A percentile compares a stretch with the other conserved stretches of the same genome.
Evolutionary conservation across 2,329 filamentous ascomycete species (phyloP).

Genomic region (Penicillium polonicum): DNA sequence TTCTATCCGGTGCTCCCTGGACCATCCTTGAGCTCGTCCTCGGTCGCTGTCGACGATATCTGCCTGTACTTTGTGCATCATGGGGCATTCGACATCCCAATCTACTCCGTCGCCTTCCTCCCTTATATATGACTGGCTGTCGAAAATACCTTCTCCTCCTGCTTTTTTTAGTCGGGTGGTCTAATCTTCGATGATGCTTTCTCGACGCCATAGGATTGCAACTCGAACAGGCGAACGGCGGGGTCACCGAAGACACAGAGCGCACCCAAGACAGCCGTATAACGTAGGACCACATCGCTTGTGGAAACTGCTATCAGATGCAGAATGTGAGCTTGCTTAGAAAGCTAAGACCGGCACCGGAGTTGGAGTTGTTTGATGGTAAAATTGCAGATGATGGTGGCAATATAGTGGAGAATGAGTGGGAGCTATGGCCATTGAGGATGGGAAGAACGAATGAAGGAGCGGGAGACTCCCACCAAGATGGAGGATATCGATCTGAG

Average conservation of each 20-base stretch:
- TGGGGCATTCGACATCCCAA: background rate
- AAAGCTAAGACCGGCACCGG: too few species aligned
- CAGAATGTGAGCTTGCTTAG: background rate
- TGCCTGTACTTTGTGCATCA: too few species aligned
- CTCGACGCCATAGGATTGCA: background rate
- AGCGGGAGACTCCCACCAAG: background rate
- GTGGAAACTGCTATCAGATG: background rate
- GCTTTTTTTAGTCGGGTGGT: too few species aligned
- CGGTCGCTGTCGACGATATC: too few species aligned
- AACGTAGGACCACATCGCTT: background rate
- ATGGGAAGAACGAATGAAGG: background rate
- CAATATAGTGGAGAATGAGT: background rate
- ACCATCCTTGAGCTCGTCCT: too few species aligned
- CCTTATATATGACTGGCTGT: background rate
- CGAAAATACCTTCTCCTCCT: too few species aligned
- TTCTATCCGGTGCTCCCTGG: background rate
- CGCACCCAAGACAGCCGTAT: background rate
- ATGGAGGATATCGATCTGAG: background rate
- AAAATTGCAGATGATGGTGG: too few species aligned
- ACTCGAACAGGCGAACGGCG: too few species aligned
- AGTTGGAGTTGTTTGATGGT: too few species aligned
- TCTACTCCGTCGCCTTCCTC: background rate
- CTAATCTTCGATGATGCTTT: background rate
- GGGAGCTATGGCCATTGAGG: background rate
- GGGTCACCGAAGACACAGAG: too few species aligned